Evolutionary conservation across 768 basidiomycete species (phyloP).

Genomic region (Galerina sulciceps): DNA sequence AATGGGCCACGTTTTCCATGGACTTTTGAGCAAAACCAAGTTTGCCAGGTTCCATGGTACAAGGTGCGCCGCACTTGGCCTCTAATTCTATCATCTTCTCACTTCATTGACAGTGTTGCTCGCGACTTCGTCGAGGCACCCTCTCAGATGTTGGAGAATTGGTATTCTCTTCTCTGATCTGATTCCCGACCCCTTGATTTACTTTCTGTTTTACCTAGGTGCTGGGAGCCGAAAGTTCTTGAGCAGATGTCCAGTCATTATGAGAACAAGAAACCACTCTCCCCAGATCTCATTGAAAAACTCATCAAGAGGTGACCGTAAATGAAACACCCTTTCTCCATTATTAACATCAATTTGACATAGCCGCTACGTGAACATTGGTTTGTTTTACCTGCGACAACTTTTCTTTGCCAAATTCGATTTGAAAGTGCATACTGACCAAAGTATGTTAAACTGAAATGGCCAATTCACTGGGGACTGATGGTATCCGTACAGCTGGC

Average conservation of each 20-base stretch:
- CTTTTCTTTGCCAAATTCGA: constrained; percentile 86
- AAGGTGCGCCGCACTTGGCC: constrained; percentile 35
- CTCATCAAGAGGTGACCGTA: constrained; percentile 70
- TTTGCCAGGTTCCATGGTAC: constrained; percentile 86
- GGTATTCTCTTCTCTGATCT: constrained; percentile 43
- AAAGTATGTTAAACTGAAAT: constrained; percentile 43
- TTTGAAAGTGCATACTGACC: constrained; percentile 72
- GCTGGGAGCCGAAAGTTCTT: constrained; percentile 82
- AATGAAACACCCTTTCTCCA: not conserved
- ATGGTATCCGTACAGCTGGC: constrained; percentile 38
- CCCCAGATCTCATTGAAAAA: constrained; percentile 75
- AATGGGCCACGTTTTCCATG: constrained; percentile 80
- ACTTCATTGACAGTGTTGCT: constrained; percentile 50
- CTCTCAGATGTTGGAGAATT: constrained; percentile 92
- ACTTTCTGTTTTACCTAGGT: constrained; percentile 40
- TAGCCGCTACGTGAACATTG: constrained; percentile 81
- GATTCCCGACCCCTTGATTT: not conserved
- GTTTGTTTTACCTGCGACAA: constrained; percentile 81
- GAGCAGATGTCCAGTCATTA: constrained; percentile 82
- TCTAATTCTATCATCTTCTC: not conserved
- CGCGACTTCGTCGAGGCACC: constrained; percentile 90
- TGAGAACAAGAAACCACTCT: constrained; percentile 71
- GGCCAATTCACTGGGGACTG: not conserved
- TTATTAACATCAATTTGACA: not conserved
- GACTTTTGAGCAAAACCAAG: constrained; percentile 68